phyloP scores from a whole-genome alignment of 2,329 filamentous ascomycete genomes.

The Onygenales sp. region DNA sequence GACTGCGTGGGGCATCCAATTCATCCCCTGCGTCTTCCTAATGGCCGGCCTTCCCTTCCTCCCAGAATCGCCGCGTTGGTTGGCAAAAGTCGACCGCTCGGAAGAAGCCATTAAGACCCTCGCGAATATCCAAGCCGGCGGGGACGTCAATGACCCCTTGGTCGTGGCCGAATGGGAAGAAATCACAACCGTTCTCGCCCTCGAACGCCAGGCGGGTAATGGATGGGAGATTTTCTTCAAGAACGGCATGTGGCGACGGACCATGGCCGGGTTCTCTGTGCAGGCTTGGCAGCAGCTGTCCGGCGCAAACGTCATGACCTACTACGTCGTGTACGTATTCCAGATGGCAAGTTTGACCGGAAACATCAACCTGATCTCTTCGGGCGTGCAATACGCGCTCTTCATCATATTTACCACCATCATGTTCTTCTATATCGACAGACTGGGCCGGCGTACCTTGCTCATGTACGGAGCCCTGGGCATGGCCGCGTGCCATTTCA shows the following conservation, averaged over 20 bases:
- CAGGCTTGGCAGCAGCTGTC: slow-evolving; percentile 48
- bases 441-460: slow-evolving; percentile 9
- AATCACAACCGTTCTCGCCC: slow-evolving; percentile 33
- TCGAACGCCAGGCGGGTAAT: slow-evolving; percentile 28
- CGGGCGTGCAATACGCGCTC: slow-evolving; percentile 22
- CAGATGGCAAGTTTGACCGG: slow-evolving; percentile 28
- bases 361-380: slow-evolving; percentile 25
- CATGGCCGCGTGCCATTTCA: slow-evolving; percentile 20
- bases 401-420: slow-evolving; percentile 22
- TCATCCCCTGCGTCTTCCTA: slow-evolving; percentile 36
- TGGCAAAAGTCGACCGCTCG: slow-evolving; percentile 46
- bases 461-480: slow-evolving; percentile 12
- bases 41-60: slow-evolving; percentile 14
- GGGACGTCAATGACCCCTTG: slow-evolving; percentile 19
- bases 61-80: slow-evolving; percentile 37
- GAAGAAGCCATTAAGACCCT: slow-evolving; percentile 51
- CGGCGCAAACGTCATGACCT: slow-evolving; percentile 32
- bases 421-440: slow-evolving; percentile 17
- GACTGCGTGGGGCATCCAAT: slow-evolving; percentile 39
- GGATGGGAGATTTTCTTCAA: slow-evolving; percentile 38
- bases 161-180: slow-evolving; percentile 57
- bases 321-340: slow-evolving; percentile 31
- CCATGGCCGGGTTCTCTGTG: slow-evolving; percentile 45
- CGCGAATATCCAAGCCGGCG: slow-evolving; percentile 49
- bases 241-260: slow-evolving; percentile 51